These are phyloP conservation scores for Sugiyamaella neomexicana DNA, from an alignment of 1,139 yeast species.

Conservation along the genomic window DNA sequence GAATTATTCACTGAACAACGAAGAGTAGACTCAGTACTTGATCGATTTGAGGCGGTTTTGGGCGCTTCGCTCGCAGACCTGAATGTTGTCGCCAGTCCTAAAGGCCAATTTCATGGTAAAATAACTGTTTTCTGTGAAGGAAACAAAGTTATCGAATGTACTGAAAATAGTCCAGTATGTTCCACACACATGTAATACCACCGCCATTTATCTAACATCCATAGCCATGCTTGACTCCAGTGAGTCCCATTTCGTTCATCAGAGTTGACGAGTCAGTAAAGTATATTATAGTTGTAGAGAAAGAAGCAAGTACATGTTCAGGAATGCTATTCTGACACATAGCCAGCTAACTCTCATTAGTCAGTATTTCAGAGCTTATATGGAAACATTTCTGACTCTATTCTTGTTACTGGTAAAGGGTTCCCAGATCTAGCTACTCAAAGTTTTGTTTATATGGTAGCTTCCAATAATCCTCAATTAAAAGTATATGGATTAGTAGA, in stretches of 20 bases:
- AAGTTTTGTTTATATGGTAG: conserved; percentile 54
- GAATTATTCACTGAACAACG: conserved; percentile 52
- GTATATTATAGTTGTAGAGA: conserved; percentile 59
- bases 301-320: conserved; percentile 47
- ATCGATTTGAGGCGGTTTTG: conserved; percentile 26
- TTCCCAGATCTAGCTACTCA: conserved; percentile 71
- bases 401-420: conserved; percentile 63
- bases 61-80: conserved; percentile 34
- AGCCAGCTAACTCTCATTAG: conserved; percentile 13
- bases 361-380: conserved; percentile 37
- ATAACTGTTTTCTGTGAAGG: conserved; percentile 31
- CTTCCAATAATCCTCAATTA: conserved; percentile 48
- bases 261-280: conserved; percentile 24
- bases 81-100: conserved; percentile 59
- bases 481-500: conserved; percentile 53
- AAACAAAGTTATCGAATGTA: conserved; percentile 24
- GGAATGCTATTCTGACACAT: no score
- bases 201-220: neutral
- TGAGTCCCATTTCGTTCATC: conserved; percentile 26
- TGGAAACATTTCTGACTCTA: conserved; percentile 21
- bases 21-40: conserved; percentile 44
- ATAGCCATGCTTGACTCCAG: conserved; percentile 30
- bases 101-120: conserved; percentile 57
- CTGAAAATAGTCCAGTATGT: conserved; percentile 25
- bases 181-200: no score